Conservation (phyloP, 2,329 filamentous ascomycete species). For the Drechslera avenae region DNA sequence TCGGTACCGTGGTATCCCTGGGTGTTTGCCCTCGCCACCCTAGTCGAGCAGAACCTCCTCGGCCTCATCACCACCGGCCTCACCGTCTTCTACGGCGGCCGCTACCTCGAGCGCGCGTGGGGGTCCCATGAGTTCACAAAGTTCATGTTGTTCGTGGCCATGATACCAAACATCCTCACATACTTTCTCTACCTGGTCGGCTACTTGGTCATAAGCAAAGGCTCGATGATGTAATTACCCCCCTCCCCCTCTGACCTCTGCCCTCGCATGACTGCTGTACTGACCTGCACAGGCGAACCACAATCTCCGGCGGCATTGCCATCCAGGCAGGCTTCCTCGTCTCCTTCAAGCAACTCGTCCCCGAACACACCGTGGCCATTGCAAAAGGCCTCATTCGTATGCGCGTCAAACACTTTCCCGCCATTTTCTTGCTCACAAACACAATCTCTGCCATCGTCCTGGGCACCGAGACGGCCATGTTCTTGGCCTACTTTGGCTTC, state of each 20-base stretch:
- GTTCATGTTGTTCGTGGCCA: slow-evolving; percentile 76
- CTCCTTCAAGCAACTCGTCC: slow-evolving; percentile 95
- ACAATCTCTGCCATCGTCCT: slow-evolving; percentile 67
- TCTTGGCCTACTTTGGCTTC: slow-evolving; percentile 81
- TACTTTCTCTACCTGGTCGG: slow-evolving; percentile 76
- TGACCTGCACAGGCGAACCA: slow-evolving; percentile 64
- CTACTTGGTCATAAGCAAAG: slow-evolving; percentile 70
- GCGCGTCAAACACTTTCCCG: slow-evolving; percentile 81
- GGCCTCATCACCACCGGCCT: slow-evolving; percentile 77
- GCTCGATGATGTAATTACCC: slow-evolving; percentile 68
- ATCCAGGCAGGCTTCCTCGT: slow-evolving; percentile 94
- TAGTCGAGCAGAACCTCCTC: slow-evolving; percentile 93
- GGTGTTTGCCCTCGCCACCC: slow-evolving; percentile 83
- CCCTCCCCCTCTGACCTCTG: too few species aligned
- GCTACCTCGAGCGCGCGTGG: slow-evolving; percentile 96
- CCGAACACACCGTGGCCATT: slow-evolving; percentile 93
- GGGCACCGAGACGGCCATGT: slow-evolving; percentile 75
- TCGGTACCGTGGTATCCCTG: slow-evolving; percentile 84
- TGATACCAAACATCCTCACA: slow-evolving; percentile 79
- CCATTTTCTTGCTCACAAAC: slow-evolving; percentile 74
- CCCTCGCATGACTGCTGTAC: slow-evolving; percentile 4
- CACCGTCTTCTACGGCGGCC: slow-evolving; percentile 87
- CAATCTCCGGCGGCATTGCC: slow-evolving; percentile 85
- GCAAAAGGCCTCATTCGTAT: slow-evolving; percentile 88
- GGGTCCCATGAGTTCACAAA: slow-evolving; percentile 89